Base-by-base conservation (phyloP, 2,329 filamentous ascomycete species). In the Colletotrichum orbiculare region DNA sequence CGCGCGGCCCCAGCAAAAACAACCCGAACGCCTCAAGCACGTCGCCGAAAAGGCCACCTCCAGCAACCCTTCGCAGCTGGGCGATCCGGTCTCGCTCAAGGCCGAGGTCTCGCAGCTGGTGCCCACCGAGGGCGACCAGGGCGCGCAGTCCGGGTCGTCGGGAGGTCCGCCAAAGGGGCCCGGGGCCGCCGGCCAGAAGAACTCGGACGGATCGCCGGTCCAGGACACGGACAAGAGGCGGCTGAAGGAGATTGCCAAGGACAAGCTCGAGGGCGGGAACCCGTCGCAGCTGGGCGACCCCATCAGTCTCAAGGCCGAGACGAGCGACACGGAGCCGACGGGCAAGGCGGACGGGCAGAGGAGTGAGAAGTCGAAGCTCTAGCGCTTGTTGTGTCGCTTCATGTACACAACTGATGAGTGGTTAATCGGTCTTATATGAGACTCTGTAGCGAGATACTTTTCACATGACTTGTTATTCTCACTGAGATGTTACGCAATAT, bases 31-130 rank as follows among this genome's bases (percentile, higher is more conserved):
- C 17, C 64, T 66, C 48, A 66, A 66, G 41, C 64, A 66, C 54
- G 64, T 66, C 42, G 64, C 64, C 39, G 64, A 54, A 9, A 64
- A 64, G 61, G 61, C 61, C 2, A 64, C 43, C 3, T 64, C 72
- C 67, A 71, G 72, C 34, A 74, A 82, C 66, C 76, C 77, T 1
- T 77, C 73, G 43, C 75, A 75, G 64, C 70, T 79, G 4, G 78
- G 77, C 43, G 78, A 80, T 58, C 78, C 78, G 2, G 74, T 79
- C 55, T 79, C 75, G 55, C 54, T 78, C 37, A 79, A 80, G 58
- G 77, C 77, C n/a, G 78, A 80, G 58, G 64, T 67, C 10, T 61
- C 62, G 4, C n/a, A 59, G 11, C 46, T 66, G 8, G 50, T 52
- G 33, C 66, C 66, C 3, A 67, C 66, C 15, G 66, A 67, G n/a